These are phyloP conservation scores for Botrytis deweyae DNA, from an alignment of 2,329 filamentous ascomycete genomes.

Conservation along the genomic window DNA sequence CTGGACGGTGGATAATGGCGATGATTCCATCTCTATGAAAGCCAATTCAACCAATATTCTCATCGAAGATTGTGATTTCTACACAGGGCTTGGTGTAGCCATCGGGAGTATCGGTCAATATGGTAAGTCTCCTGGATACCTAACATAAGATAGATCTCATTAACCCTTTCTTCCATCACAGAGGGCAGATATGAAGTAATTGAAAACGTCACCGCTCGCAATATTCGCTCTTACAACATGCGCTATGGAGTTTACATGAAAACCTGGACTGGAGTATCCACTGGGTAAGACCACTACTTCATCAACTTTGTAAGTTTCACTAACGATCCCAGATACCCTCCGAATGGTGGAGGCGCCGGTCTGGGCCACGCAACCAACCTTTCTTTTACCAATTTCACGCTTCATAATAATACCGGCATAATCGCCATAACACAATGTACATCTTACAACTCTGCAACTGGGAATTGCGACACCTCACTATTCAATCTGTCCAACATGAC, in stretches of 20 bases:
- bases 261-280: constrained; percentile 55
- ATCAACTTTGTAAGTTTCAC: neutral
- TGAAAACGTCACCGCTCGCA: constrained; percentile 48
- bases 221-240: constrained; percentile 48
- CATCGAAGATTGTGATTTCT: constrained; percentile 50
- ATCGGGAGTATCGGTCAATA: constrained; percentile 60
- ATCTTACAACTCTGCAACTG: constrained; percentile 39
- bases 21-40: constrained; percentile 55
- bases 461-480: constrained; percentile 43
- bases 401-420: constrained; percentile 7
- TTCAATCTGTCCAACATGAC: constrained; percentile 42
- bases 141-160: accelerated
- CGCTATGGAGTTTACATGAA: constrained; percentile 49
- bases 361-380: constrained; percentile 41
- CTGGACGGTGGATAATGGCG: constrained; percentile 52
- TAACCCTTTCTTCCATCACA: neutral
- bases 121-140: neutral
- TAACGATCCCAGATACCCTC: constrained; percentile 43
- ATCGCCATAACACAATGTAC: constrained; percentile 45
- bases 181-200: constrained; percentile 49
- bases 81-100: constrained; percentile 52
- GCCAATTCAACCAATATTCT: constrained; percentile 56
- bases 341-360: constrained; percentile 59
- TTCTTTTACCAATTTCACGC: constrained; percentile 13
- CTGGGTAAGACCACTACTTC: constrained; percentile 36